Conservation (phyloP, 2,329 filamentous ascomycete genomes). For the Diplodia intermedia region DNA sequence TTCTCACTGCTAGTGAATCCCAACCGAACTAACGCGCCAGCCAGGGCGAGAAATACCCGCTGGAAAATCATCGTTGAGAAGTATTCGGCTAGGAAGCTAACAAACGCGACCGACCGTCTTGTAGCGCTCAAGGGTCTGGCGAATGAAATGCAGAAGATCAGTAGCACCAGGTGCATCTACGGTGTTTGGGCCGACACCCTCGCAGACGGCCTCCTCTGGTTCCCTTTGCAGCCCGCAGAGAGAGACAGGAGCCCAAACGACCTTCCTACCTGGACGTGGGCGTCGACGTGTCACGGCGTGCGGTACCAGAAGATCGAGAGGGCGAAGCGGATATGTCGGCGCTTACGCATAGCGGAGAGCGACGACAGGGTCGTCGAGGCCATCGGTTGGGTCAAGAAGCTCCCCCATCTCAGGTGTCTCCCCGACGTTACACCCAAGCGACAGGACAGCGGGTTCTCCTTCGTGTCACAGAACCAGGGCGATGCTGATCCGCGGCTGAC, state of each 20-base stretch:
- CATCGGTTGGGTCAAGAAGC: slow-evolving; percentile 13
- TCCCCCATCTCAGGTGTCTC: slow-evolving; percentile 1
- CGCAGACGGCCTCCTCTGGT: slow-evolving; percentile 39
- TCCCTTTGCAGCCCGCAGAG: slow-evolving; percentile 34
- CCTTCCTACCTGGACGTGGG: slow-evolving; percentile 39
- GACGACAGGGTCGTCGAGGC: slow-evolving; percentile 7
- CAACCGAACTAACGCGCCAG: neutral
- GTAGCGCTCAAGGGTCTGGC: slow-evolving; percentile 36
- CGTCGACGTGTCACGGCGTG: slow-evolving; percentile 37
- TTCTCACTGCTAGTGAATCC: neutral
- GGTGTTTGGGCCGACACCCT: slow-evolving; percentile 39
- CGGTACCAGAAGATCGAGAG: slow-evolving; percentile 37
- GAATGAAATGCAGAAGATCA: slow-evolving; percentile 32
- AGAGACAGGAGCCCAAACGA: slow-evolving; percentile 31
- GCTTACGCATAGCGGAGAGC: slow-evolving; percentile 33
- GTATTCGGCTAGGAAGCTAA: slow-evolving; percentile 37
- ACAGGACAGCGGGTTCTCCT: slow-evolving; percentile 16
- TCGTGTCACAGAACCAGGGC: slow-evolving; percentile 7
- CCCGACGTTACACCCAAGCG: slow-evolving; percentile 17
- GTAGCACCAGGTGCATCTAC: slow-evolving; percentile 34
- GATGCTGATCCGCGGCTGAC: slow-evolving; percentile 4
- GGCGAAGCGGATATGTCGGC: slow-evolving; percentile 36
- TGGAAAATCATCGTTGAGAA: slow-evolving; percentile 40
- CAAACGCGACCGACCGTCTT: slow-evolving; percentile 36
- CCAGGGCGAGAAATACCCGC: slow-evolving; percentile 36